A percentile compares a stretch with the other conserved stretches of the same genome.
phyloP scores from a whole-genome alignment of 768 basidiomycete genomes.

The Lepiota brunneoincarnata region DNA sequence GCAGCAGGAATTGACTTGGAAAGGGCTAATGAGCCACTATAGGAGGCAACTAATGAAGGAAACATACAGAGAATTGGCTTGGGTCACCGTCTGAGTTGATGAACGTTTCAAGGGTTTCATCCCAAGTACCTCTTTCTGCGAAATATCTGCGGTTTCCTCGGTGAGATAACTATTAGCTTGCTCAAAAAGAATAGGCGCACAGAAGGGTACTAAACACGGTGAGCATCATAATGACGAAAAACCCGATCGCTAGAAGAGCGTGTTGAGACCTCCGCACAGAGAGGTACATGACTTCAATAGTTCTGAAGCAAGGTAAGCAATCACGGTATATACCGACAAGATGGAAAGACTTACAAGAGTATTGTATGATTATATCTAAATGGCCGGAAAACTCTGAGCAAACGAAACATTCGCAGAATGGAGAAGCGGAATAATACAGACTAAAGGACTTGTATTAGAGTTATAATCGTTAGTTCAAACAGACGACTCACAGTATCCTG shows the following conservation, averaged over 20 bases:
- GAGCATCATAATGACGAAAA: conserved; percentile 86
- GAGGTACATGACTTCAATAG: conserved; percentile 92
- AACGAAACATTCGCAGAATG: conserved; percentile 85
- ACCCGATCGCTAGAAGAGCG: conserved; percentile 80
- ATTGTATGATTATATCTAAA: conserved; percentile 84
- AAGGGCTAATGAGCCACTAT: background rate
- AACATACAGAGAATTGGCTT: conserved; percentile 67
- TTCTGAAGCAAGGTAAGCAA: conserved; percentile 36
- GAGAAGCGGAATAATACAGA: conserved; percentile 88
- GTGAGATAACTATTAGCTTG: background rate
- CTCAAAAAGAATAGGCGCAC: conserved; percentile 36
- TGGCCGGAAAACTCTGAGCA: conserved; percentile 85
- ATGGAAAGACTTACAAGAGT: conserved; percentile 55
- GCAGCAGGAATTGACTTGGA: conserved; percentile 37
- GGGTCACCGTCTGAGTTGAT: conserved; percentile 85
- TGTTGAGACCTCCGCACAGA: conserved; percentile 84
- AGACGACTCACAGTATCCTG: conserved; percentile 70
- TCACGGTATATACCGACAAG: conserved; percentile 2
- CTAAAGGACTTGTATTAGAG: conserved; percentile 19
- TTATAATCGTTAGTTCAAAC: background rate
- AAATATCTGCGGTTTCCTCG: conserved; percentile 60
- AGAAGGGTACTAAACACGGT: conserved; percentile 86
- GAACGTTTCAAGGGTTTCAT: conserved; percentile 73
- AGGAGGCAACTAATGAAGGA: conserved; percentile 32
- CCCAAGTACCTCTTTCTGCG: conserved; percentile 89